phyloP scores from a whole-genome alignment of 495 filamentous ascomycete genomes.

The Beverwykella pulmonaria region DNA sequence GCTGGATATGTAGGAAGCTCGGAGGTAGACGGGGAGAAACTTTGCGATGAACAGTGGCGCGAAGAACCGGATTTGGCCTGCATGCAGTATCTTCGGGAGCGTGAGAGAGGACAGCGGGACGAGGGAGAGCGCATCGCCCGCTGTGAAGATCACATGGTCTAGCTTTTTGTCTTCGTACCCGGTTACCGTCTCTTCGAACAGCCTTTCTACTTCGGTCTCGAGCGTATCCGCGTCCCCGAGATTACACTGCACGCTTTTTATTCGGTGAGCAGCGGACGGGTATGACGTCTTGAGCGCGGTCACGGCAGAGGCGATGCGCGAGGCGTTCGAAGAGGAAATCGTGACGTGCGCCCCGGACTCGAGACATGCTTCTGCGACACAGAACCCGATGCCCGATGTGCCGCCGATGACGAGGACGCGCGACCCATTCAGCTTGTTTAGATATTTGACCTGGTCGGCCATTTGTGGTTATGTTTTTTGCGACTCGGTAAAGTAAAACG shows the following conservation, averaged over 20 bases:
- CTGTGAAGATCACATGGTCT: slow-evolving; percentile 47
- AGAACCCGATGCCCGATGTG: slow-evolving; percentile 43
- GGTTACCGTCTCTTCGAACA: slow-evolving; percentile 37
- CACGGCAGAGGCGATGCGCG: slow-evolving; percentile 38
- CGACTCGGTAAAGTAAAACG: no score
- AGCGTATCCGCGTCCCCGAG: slow-evolving; percentile 37
- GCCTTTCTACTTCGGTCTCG: slow-evolving; percentile 36
- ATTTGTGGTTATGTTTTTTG: slow-evolving; percentile 14
- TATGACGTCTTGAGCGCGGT: slow-evolving; percentile 36
- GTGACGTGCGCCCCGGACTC: slow-evolving; percentile 40
- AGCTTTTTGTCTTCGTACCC: slow-evolving; percentile 25
- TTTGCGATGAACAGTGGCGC: slow-evolving; percentile 42
- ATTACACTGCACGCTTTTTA: slow-evolving; percentile 39
- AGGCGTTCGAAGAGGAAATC: slow-evolving; percentile 43
- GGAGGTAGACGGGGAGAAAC: slow-evolving; percentile 33
- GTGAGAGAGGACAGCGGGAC: slow-evolving; percentile 23
- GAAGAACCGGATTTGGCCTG: slow-evolving; percentile 45
- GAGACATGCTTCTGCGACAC: slow-evolving; percentile 46
- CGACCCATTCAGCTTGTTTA: slow-evolving; percentile 26
- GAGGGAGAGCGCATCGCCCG: slow-evolving; percentile 40
- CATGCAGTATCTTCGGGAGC: slow-evolving; percentile 33
- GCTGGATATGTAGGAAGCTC: slow-evolving; percentile 19
- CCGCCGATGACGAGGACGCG: slow-evolving; percentile 41
- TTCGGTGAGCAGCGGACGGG: slow-evolving; percentile 31
- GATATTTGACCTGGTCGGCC: slow-evolving; percentile 36